Percentiles rank a stretch among this genome's conserved stretches.
Conservation (phyloP, 169 alveolate species). For the Eimeria praecox region DNA sequence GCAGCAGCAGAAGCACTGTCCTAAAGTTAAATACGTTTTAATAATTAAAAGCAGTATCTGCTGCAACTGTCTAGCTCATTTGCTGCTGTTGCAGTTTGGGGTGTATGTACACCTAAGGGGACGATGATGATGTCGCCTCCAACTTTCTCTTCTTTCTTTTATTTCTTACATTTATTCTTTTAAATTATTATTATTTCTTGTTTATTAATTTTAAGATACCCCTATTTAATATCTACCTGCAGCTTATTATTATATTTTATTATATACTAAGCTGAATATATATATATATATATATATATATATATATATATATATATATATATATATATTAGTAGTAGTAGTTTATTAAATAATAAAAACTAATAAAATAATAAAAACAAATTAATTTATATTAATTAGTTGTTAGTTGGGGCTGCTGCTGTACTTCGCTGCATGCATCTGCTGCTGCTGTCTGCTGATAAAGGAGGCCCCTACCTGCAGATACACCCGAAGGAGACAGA, state of each 20-base stretch:
- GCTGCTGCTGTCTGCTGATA: background rate
- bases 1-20: conserved; percentile 15
- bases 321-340: no score
- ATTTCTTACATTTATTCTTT: background rate
- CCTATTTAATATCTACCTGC: background rate
- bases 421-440: background rate
- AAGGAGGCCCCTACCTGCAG: no score
- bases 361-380: background rate
- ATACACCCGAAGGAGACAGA: no score
- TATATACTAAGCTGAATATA: no score
- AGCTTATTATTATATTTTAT: no score
- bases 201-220: background rate
- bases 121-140: no score
- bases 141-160: background rate
- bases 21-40: background rate
- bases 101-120: background rate
- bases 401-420: background rate
- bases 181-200: no score
- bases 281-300: no score
- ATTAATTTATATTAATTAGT: no score
- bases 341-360: no score
- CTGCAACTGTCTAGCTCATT: background rate
- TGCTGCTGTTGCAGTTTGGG: conserved; percentile 18
- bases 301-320: no score
- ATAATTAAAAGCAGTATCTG: no score